Evolutionary conservation across 176 grass and related monocot species (phyloP).

Genomic region (Juncus inflexus): DNA sequence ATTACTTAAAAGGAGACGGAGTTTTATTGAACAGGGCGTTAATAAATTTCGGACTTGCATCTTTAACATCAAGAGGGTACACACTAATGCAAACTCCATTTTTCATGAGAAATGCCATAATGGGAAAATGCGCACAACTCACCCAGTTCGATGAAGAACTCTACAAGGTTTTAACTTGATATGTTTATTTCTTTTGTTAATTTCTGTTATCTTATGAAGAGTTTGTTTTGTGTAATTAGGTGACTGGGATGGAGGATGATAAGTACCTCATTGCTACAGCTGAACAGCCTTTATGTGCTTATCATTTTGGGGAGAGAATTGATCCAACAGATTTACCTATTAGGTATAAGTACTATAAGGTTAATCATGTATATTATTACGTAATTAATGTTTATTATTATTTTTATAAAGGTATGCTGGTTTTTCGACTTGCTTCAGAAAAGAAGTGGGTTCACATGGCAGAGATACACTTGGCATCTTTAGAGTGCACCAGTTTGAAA

Average conservation of each 20-base stretch:
- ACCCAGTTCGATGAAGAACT: slow-evolving; percentile 91
- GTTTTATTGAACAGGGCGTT: slow-evolving; percentile 78
- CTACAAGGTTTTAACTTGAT: slow-evolving; percentile 52
- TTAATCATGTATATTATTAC: slow-evolving; percentile 19
- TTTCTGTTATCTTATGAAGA: too few relatives aligned
- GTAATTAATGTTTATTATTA: not conserved
- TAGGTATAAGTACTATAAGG: slow-evolving; percentile 37
- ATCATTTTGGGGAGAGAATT: slow-evolving; percentile 77
- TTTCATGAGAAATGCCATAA: slow-evolving; percentile 94
- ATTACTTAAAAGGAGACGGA: slow-evolving; percentile 73
- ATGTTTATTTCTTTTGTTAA: not conserved
- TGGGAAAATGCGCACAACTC: slow-evolving; percentile 94
- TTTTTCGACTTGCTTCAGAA: slow-evolving; percentile 93
- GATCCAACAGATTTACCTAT: slow-evolving; percentile 55
- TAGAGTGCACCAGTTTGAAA: slow-evolving; percentile 95
- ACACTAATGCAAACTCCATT: slow-evolving; percentile 80
- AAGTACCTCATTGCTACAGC: slow-evolving; percentile 96
- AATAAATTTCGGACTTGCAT: slow-evolving; percentile 77
- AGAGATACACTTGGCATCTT: slow-evolving; percentile 55
- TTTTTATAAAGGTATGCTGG: slow-evolving; percentile 60
- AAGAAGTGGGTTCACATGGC: slow-evolving; percentile 90
- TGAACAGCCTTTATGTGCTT: slow-evolving; percentile 84
- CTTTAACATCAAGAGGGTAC: slow-evolving; percentile 49
- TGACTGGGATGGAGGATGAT: slow-evolving; percentile 81
- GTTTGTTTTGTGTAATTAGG: slow-evolving; percentile 22